Base-by-base conservation (phyloP, 768 basidiomycete genomes). In the Suillus brevipes region DNA sequence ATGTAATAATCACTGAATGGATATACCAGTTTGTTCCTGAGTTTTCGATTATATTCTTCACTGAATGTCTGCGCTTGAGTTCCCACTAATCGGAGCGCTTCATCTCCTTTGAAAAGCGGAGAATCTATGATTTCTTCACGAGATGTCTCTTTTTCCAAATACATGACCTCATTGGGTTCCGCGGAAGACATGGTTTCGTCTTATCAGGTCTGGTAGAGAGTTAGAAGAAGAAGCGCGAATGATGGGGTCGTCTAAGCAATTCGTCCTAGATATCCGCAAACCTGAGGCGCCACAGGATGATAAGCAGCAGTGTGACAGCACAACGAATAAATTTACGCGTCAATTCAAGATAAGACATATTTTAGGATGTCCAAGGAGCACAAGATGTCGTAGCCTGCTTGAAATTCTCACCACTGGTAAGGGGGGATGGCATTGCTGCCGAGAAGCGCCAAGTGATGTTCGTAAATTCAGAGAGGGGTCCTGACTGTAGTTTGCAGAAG, bases 1-100 rank as follows among this genome's bases (percentile, higher is more conserved):
- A 2, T 20, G 18, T 7, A 34, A 37, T 23, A 8, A 34, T 28
- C n/a, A 23, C 62, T 40, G n/a, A 28, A 59, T 40, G 10, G n/a
- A 70, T 80, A 16, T 68, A 87, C 87, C 61, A 88, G 78, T 73
- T 88, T 89, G 68, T 83, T 75, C 61, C 84, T 82, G 62, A 89
- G 70, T 68, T 78, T 83, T 45, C 65, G 71, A 70, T 88, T 87
- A 67, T 87, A 87, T 67, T 87, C 87, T 40, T 88, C 86, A 59
- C 80, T 85, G 71, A 88, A 88, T 52, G 83, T 74, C 16, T 73
- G 69, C 36, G 84, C 77, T 66, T 84, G 82, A 9, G 78, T 74
- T 10, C 86, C 84, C 56, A 89, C 86, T 20, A 89, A 80, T 62
- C 79, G 76, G 37, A 88, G 78, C 6, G 88, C 87, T 69, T 88